Percentiles rank a stretch among this genome's conserved stretches.
Evolutionary conservation across 2,329 filamentous ascomycete species (phyloP).

Genomic region (Aspergillus persii): DNA sequence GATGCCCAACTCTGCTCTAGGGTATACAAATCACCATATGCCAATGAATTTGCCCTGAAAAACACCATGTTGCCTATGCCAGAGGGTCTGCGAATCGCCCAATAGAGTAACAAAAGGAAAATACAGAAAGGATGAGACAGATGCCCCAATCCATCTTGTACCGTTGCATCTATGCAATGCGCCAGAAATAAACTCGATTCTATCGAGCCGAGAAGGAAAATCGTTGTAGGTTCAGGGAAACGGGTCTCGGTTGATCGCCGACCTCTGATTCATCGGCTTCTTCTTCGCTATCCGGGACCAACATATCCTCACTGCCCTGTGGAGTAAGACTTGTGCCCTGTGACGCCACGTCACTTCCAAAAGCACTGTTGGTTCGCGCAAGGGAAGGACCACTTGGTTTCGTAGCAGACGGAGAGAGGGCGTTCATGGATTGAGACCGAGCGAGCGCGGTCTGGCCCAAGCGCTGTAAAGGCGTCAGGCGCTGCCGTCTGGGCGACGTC

Average conservation of each 20-base stretch:
- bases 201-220: constrained; percentile 33
- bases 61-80: constrained; percentile 2
- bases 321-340: background rate
- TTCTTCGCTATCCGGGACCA: constrained; percentile 52
- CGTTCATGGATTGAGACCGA: constrained; percentile 38
- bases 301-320: constrained; percentile 52
- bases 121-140: constrained; percentile 1
- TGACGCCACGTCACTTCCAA: background rate
- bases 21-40: constrained; percentile 3
- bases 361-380: background rate
- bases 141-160: background rate
- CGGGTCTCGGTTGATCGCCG: constrained; percentile 5
- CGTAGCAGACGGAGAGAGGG: constrained; percentile 9
- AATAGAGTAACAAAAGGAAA: background rate
- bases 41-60: constrained; percentile 4
- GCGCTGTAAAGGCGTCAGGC: constrained; percentile 41
- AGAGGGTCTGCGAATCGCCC: background rate
- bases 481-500: constrained; percentile 6
- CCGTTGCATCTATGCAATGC: background rate
- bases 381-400: background rate
- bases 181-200: background rate
- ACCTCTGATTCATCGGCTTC: constrained; percentile 27
- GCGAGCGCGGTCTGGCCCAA: constrained; percentile 40
- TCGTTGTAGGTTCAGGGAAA: constrained; percentile 34
- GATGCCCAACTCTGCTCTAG: background rate